Base-by-base conservation (phyloP, 129 eudicot species). In the Calendula officinalis region DNA sequence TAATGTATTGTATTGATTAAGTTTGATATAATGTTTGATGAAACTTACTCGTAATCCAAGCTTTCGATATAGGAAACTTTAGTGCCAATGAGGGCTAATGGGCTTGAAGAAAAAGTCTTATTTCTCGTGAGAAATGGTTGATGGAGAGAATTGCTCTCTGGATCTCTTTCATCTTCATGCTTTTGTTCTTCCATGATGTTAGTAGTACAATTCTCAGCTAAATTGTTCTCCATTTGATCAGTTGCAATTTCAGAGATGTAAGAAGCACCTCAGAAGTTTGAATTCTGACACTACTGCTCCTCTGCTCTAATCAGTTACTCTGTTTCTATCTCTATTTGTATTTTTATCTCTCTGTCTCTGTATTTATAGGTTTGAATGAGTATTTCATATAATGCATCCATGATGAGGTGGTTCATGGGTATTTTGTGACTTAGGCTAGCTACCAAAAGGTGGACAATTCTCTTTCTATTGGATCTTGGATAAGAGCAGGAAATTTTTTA, bases 21-120 rank as follows among this genome's bases (percentile, higher is more conserved):
- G 6, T 48, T 12, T 65, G 35, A 48, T n/a, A 49, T 13, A 60
- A 32, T 2, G 5, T 0, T 2, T 37, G 14, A n/a, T 14, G 22
- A 15, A 49, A 73, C 73, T 78, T 92, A 92, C 98, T 92, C 98
- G 27, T 92, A 92, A 55, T 92, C 98, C 69, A 92, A 80, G 82
- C 96, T 85, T 74, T 92, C 96, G 8, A 92, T 92, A 43, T 85
- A 82, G 33, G 96, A 88, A 67, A 92, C 98, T 70, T 92, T 92
- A 75, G 98, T 73, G 66, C 98, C 98, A 74, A 92, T 86, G 75
- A 88, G 70, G 32, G 98, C 98, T 12, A 92, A 55, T 50, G 87
- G 98, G 64, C 73, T 77, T 7, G 96, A 83, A 0, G 98, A 91
- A 58, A 91, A 94, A 15, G 96, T 91, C 41, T 69, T 62, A 67